phyloP scores from a whole-genome alignment of 305 asterid species.

The Fraxinus dipetala region DNA sequence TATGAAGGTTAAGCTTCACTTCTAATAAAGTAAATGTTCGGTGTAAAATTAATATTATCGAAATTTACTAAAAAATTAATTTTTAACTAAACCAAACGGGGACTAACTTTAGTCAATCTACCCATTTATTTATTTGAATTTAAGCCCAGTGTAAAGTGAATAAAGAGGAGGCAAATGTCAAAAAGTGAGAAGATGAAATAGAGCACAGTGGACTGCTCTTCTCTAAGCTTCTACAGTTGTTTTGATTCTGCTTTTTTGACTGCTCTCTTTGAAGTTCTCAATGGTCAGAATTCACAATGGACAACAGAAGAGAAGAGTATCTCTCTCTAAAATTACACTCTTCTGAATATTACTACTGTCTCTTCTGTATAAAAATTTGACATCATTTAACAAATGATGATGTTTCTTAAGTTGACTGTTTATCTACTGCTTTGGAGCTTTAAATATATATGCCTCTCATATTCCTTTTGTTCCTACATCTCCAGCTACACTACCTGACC shows the following conservation, averaged over 20 bases:
- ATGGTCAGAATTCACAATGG: not conserved
- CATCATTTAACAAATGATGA: slow-evolving; percentile 7
- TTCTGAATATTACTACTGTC: not conserved
- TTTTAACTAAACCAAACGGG: no score
- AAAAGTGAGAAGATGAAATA: not conserved
- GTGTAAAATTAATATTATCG: no score
- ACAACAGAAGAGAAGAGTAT: not conserved
- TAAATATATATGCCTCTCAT: not conserved
- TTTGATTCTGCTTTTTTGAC: slow-evolving; percentile 32
- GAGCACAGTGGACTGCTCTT: not conserved
- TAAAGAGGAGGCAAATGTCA: slow-evolving; percentile 21
- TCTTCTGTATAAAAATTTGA: not conserved
- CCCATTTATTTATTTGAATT: not conserved
- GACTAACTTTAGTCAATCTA: not conserved
- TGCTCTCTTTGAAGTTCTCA: not conserved
- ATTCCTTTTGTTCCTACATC: slow-evolving; percentile 1
- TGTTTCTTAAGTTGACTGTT: not conserved
- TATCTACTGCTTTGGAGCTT: not conserved
- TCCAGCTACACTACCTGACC: not conserved
- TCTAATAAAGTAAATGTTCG: not conserved
- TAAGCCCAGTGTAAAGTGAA: not conserved
- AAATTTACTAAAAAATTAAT: no score
- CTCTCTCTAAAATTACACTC: not conserved
- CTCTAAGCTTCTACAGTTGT: slow-evolving; percentile 30
- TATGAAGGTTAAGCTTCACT: not conserved